A percentile compares a stretch with the other conserved stretches of the same genome.
Evolutionary conservation across 176 grass and related monocot species (phyloP).

Genomic region (Aegilops sharonensis): DNA sequence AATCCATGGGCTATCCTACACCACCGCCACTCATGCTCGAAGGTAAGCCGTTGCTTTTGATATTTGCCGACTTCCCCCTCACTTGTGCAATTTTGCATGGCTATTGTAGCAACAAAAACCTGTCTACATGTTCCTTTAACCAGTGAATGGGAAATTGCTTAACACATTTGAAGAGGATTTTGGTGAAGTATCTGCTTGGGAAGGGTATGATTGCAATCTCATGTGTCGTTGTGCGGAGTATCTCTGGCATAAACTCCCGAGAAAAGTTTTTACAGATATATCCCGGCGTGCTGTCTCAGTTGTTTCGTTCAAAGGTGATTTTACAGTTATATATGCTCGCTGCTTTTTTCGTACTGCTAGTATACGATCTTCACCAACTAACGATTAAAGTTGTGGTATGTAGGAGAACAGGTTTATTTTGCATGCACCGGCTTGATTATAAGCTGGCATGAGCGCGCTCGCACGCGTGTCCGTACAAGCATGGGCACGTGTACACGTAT

Average conservation of each 20-base stretch:
- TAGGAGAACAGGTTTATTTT: not conserved
- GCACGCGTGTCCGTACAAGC: not conserved
- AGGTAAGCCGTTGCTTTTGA: not conserved
- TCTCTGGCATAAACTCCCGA: not conserved
- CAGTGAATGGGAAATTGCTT: conserved; percentile 10
- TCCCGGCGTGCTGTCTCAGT: conserved; percentile 11
- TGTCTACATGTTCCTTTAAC: too few species aligned
- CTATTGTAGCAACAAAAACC: too few species aligned
- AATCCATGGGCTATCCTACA: not conserved
- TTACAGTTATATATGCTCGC: too few species aligned
- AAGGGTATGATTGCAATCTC: not conserved
- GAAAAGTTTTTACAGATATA: not conserved
- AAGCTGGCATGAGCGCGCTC: not conserved
- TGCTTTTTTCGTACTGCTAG: too few species aligned
- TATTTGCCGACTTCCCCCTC: too few species aligned
- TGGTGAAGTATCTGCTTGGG: conserved; percentile 1
- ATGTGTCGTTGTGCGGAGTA: not conserved
- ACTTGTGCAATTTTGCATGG: too few species aligned
- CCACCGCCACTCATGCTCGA: conserved; percentile 7
- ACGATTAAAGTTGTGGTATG: too few species aligned
- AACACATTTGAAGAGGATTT: conserved; percentile 16
- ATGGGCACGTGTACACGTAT: not conserved
- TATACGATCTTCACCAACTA: too few species aligned
- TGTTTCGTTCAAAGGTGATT: conserved; percentile 20
- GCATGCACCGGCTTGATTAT: conserved; percentile 2